Conservation (phyloP, 768 basidiomycete genomes). For the Leucosporidium yakuticum region DNA sequence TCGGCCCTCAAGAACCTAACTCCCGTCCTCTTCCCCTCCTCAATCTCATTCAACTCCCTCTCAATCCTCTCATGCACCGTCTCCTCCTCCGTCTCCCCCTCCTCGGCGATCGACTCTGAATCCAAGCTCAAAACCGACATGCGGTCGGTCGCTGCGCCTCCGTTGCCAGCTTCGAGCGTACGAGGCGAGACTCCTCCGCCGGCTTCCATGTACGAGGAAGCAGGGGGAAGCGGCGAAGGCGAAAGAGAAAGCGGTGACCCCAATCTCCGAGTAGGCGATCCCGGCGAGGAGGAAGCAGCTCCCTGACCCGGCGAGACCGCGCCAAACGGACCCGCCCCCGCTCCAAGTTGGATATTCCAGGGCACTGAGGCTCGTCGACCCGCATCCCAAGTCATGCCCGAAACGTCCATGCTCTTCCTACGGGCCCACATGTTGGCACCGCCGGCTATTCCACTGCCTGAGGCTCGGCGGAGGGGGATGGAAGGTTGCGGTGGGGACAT, state of each 20-base stretch:
- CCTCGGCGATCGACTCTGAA: background rate
- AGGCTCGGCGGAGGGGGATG: conserved; percentile 14
- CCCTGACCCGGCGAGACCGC: no score
- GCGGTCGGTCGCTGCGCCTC: background rate
- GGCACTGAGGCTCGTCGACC: no score
- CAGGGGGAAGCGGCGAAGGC: background rate
- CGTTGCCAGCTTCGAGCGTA: background rate
- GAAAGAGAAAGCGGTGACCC: no score
- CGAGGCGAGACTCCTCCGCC: background rate
- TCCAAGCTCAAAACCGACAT: background rate
- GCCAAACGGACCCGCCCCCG: no score
- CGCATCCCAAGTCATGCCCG: background rate
- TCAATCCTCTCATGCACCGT: conserved; percentile 63
- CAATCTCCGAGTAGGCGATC: no score
- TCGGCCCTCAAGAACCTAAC: conserved; percentile 63
- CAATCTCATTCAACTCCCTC: conserved; percentile 62
- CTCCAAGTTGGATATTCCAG: no score
- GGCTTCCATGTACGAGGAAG: background rate
- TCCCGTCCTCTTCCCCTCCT: conserved; percentile 60
- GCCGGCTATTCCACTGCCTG: background rate
- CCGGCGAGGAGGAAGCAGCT: no score
- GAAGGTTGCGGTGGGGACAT: conserved; percentile 24
- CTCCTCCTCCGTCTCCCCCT: conserved; percentile 38
- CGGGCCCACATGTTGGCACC: background rate
- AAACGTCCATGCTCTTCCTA: background rate